Conservation (phyloP, 78 protist genomes). For the Andalucia godoyi region DNA sequence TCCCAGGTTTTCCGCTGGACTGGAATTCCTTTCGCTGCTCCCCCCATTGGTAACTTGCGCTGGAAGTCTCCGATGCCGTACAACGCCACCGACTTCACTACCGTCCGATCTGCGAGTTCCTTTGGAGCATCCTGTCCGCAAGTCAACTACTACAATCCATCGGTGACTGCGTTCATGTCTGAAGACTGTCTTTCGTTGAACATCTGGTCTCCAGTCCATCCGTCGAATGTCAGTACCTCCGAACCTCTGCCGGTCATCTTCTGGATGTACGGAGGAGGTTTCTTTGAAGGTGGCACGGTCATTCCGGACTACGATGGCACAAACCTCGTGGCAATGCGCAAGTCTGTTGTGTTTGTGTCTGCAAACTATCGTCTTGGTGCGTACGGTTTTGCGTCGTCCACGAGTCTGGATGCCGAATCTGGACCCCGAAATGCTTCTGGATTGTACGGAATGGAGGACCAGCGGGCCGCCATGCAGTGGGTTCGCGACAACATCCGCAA, state of each 20-base stretch:
- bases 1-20: too few species aligned
- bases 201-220: conserved; percentile 35
- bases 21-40: conserved; percentile 14
- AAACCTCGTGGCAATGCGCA: background rate
- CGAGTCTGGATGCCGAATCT: background rate
- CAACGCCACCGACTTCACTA: too few species aligned
- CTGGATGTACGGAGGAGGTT: conserved; percentile 33
- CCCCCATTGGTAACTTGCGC: conserved; percentile 16
- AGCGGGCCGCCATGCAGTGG: background rate
- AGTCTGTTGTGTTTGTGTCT: background rate
- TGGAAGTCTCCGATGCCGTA: background rate
- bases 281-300: background rate
- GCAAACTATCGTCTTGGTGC: conserved; percentile 4
- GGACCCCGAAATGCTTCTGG: background rate
- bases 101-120: too few species aligned
- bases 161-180: too few species aligned
- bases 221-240: background rate
- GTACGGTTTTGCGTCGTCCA: background rate
- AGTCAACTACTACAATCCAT: too few species aligned
- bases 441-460: background rate
- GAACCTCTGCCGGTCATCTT: conserved; percentile 22
- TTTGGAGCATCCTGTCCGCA: too few species aligned
- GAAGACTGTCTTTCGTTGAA: conserved; percentile 40
- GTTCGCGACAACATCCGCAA: background rate
- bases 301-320: conserved; percentile 5